Evolutionary conservation across 2,329 filamentous ascomycete genomes (phyloP).

Genomic region (Hymenoscyphus linearis): DNA sequence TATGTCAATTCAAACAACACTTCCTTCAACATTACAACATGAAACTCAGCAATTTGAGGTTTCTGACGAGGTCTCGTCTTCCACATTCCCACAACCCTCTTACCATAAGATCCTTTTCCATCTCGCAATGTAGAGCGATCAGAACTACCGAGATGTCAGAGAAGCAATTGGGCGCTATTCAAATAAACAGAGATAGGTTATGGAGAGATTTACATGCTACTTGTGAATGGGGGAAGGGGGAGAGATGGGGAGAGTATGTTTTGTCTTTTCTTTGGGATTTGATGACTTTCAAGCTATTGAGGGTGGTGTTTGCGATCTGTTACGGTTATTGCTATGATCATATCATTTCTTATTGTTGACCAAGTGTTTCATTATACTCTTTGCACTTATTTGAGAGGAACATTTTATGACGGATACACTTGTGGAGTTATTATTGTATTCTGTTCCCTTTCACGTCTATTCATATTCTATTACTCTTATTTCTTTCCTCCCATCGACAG

Average conservation of each 20-base stretch:
- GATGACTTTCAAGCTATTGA: neutral
- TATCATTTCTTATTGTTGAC: too few relatives aligned
- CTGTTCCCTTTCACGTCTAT: too few relatives aligned
- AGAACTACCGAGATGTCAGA: conserved; percentile 38
- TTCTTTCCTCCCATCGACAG: too few relatives aligned
- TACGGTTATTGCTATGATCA: too few relatives aligned
- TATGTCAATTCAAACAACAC: neutral
- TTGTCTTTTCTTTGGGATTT: neutral
- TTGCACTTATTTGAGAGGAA: too few relatives aligned
- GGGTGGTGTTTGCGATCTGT: neutral
- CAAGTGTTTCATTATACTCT: too few relatives aligned
- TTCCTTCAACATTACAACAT: neutral
- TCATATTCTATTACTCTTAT: too few relatives aligned
- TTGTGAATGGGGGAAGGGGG: conserved; percentile 61
- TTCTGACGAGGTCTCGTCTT: neutral
- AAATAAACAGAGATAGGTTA: conserved; percentile 53
- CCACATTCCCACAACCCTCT: neutral
- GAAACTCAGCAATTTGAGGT: neutral
- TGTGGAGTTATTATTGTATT: too few relatives aligned
- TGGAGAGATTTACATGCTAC: conserved; percentile 61
- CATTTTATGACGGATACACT: too few relatives aligned
- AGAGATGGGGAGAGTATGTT: conserved; percentile 62
- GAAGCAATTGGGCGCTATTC: conserved; percentile 45
- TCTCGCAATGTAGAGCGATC: conserved; percentile 14
- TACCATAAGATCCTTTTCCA: conserved; percentile 5